Evolutionary conservation across 768 basidiomycete genomes (phyloP).

Genomic region (Amanita polypyramis): DNA sequence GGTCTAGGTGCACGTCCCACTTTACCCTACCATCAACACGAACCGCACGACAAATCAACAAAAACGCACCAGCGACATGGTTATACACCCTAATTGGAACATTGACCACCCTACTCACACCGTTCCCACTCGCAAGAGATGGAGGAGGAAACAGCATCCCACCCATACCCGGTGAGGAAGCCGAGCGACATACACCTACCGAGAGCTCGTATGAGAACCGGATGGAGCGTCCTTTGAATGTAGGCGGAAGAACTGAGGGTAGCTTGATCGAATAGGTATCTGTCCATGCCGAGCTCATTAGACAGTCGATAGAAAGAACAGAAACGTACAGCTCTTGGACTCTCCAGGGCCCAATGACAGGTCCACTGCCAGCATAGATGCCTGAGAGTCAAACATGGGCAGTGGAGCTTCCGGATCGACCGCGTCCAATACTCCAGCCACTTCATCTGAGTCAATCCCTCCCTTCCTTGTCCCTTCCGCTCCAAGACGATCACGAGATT

Average conservation of each 20-base stretch:
- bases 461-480: no score
- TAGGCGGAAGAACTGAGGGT: conserved; percentile 79
- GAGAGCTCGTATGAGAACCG: conserved; percentile 84
- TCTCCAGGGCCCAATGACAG: conserved; percentile 74
- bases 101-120: conserved; percentile 71
- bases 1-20: conserved; percentile 46
- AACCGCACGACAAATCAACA: background rate
- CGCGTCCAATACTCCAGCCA: conserved; percentile 24
- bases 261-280: conserved; percentile 73
- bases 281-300: conserved; percentile 20
- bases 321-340: conserved; percentile 64
- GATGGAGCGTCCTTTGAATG: conserved; percentile 76
- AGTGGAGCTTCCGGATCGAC: conserved; percentile 56
- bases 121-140: conserved; percentile 26
- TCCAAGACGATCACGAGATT: no score
- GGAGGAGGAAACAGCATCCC: background rate
- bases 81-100: conserved; percentile 91
- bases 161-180: conserved; percentile 12
- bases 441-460: no score
- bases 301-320: conserved; percentile 2
- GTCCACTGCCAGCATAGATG: conserved; percentile 86
- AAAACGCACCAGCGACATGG: conserved; percentile 54
- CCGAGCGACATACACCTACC: conserved; percentile 76
- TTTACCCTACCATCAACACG: conserved; percentile 13
- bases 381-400: conserved; percentile 80